Evolutionary conservation across 2,329 filamentous ascomycete genomes (phyloP).

Genomic region (Grosmannia huntii): DNA sequence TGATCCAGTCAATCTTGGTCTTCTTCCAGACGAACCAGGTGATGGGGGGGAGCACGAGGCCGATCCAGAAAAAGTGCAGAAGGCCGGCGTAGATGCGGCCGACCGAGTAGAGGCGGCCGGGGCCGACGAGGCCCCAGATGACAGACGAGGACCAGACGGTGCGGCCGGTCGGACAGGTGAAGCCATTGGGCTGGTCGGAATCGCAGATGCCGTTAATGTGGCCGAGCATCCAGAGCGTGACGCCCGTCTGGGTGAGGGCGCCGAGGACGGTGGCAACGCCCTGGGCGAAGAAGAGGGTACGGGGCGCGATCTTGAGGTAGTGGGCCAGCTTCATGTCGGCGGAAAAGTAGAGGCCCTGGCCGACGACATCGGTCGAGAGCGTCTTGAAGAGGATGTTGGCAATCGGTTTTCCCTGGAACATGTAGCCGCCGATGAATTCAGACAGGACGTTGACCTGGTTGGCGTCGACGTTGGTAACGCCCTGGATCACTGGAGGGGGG

Average conservation of each 20-base stretch:
- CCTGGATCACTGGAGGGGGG: constrained; percentile 24
- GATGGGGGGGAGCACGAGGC: constrained; percentile 25
- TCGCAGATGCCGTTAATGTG: constrained; percentile 29
- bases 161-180: constrained; percentile 34
- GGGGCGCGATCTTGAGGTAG: constrained; percentile 36
- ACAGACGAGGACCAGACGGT: constrained; percentile 34
- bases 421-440: constrained; percentile 34
- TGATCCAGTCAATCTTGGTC: constrained; percentile 18
- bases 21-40: constrained; percentile 28
- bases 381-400: constrained; percentile 34
- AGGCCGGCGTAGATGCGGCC: constrained; percentile 33
- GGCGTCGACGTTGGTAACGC: constrained; percentile 32
- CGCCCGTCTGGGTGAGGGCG: constrained; percentile 28
- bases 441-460: constrained; percentile 35
- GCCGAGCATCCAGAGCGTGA: constrained; percentile 20
- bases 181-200: constrained; percentile 27
- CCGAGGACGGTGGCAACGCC: constrained; percentile 33
- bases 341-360: constrained; percentile 31
- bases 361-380: constrained; percentile 25
- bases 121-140: constrained; percentile 40
- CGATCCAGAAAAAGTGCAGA: constrained; percentile 39
- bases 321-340: constrained; percentile 38
- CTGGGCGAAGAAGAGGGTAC: constrained; percentile 34
- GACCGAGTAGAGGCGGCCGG: constrained; percentile 30
- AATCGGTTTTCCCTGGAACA: constrained; percentile 30